Conservation (phyloP, 805 yeast genomes). For the Lachancea thermotolerans region DNA sequence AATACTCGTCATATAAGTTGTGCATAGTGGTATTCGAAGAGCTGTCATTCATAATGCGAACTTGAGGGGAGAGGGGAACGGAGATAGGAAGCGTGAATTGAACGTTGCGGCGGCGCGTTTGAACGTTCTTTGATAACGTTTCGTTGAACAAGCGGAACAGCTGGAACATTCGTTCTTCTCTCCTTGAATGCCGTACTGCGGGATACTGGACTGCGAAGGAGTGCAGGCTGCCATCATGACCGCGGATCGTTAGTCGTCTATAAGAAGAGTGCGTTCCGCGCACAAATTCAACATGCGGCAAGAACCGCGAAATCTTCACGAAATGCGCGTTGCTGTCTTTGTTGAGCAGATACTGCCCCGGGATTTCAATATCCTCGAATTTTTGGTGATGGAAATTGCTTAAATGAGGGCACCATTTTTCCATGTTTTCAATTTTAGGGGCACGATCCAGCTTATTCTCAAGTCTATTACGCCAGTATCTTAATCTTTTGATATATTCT, state of each 20-base stretch:
- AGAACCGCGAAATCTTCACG: constrained; percentile 84
- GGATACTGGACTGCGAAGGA: constrained; percentile 96
- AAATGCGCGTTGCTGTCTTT: constrained; percentile 87
- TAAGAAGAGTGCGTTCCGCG: constrained; percentile 89
- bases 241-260: constrained; percentile 81
- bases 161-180: constrained; percentile 93
- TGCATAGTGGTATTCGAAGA: constrained; percentile 69
- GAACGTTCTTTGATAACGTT: constrained; percentile 71
- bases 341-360: constrained; percentile 89
- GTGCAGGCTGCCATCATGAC: constrained; percentile 88
- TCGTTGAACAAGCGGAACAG: constrained; percentile 84
- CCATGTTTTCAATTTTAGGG: constrained; percentile 71
- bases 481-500: constrained; percentile 70
- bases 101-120: constrained; percentile 78
- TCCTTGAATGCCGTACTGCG: constrained; percentile 92
- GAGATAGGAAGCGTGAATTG: constrained; percentile 86
- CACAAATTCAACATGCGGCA: constrained; percentile 81
- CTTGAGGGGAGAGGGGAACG: constrained; percentile 90
- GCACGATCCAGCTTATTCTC: constrained; percentile 89
- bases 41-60: constrained; percentile 81
- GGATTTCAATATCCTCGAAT: constrained; percentile 95
- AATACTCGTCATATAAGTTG: constrained; percentile 79
- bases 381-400: constrained; percentile 97
- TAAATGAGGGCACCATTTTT: constrained; percentile 87
- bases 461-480: constrained; percentile 88